A percentile compares a stretch with the other conserved stretches of the same genome.
These are phyloP conservation scores for Hypoxylon sp. DNA, from an alignment of 2,329 filamentous ascomycete species.

Conservation along the genomic window DNA sequence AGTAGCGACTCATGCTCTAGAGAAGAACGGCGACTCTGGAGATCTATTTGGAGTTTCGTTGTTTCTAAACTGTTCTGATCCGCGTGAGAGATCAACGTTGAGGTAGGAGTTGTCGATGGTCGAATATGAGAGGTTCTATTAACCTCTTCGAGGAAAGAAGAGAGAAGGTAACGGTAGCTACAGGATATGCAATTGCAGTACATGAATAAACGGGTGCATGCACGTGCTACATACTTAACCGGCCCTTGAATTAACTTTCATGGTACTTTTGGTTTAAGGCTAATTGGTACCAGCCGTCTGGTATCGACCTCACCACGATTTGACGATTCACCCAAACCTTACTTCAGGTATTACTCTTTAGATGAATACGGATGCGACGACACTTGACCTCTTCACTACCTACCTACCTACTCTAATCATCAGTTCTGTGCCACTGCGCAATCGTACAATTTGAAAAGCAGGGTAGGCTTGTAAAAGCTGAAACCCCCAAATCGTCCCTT, in stretches of 20 bases:
- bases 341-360: slow-evolving; percentile 19
- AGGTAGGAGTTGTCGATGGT: not conserved
- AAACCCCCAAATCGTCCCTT: slow-evolving; percentile 35
- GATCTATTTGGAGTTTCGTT: slow-evolving; percentile 18
- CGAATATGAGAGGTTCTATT: not conserved
- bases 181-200: not conserved
- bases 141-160: not conserved
- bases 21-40: not conserved
- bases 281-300: slow-evolving; percentile 27
- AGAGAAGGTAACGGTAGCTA: not conserved
- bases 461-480: slow-evolving; percentile 30
- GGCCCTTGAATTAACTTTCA: slow-evolving; percentile 1
- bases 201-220: slow-evolving; percentile 16
- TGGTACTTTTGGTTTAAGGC: slow-evolving; percentile 29
- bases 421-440: slow-evolving; percentile 5
- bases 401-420: not conserved
- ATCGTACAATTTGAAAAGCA: slow-evolving; percentile 1
- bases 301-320: slow-evolving; percentile 6
- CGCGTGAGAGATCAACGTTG: slow-evolving; percentile 21
- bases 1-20: slow-evolving; percentile 3
- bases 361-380: slow-evolving; percentile 16
- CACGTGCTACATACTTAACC: slow-evolving; percentile 5
- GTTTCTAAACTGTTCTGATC: slow-evolving; percentile 11
- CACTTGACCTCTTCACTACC: slow-evolving; percentile 5
- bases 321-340: slow-evolving; percentile 14